These are phyloP conservation scores for Elasticomyces elasticus DNA, from an alignment of 495 filamentous ascomycete genomes.

Conservation along the genomic window DNA sequence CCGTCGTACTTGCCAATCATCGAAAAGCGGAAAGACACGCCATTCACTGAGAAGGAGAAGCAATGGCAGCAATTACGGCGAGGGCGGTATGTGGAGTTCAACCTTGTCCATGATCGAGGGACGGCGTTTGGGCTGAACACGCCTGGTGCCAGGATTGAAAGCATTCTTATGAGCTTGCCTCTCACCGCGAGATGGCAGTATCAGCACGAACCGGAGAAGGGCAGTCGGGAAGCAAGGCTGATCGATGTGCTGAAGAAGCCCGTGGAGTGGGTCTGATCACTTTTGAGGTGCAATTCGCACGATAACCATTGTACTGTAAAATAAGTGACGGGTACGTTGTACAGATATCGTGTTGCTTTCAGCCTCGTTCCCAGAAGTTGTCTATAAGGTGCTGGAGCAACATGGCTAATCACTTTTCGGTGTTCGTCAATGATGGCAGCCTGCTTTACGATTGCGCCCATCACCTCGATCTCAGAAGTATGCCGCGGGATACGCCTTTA, in stretches of 20 bases:
- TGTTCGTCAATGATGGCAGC: too few species aligned
- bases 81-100: conserved; percentile 96
- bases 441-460: too few species aligned
- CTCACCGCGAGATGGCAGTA: conserved; percentile 91
- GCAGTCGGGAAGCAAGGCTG: conserved; percentile 62
- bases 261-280: conserved; percentile 81
- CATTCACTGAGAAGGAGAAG: conserved; percentile 74
- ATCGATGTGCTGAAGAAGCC: conserved; percentile 77
- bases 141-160: conserved; percentile 83
- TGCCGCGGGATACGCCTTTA: too few species aligned
- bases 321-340: too few species aligned
- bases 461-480: too few species aligned
- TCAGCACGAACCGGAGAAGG: conserved; percentile 75
- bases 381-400: too few species aligned
- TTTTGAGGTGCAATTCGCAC: not conserved
- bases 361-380: too few species aligned
- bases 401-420: too few species aligned
- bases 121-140: conserved; percentile 92
- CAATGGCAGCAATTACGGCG: conserved; percentile 92
- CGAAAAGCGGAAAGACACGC: conserved; percentile 77
- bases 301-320: not conserved
- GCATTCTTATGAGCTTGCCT: conserved; percentile 94
- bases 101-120: conserved; percentile 92
- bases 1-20: conserved; percentile 90
- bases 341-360: too few species aligned